phyloP scores from a whole-genome alignment of 495 filamentous ascomycete genomes.

The Parathielavia hyrcaniae region DNA sequence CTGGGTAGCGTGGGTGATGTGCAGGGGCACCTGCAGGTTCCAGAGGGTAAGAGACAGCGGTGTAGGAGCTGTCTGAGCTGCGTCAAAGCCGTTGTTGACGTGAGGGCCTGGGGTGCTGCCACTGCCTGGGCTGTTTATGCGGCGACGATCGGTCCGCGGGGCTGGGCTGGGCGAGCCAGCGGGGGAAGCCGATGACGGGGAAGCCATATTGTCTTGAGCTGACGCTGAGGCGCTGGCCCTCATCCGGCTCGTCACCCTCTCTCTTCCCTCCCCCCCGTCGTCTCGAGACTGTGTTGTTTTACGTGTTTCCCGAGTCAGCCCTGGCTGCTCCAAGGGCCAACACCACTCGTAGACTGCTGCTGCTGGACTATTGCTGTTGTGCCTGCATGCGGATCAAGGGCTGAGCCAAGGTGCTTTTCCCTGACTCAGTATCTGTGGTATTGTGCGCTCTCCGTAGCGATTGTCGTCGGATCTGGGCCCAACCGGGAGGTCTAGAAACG shows the following conservation, averaged over 20 bases:
- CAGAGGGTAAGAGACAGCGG: constrained; percentile 41
- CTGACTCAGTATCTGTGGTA: no score
- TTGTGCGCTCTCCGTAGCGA: neutral
- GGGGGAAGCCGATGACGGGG: constrained; percentile 5
- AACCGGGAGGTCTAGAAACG: neutral
- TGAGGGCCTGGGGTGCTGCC: neutral
- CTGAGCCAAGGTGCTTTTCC: no score
- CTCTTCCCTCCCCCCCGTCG: neutral
- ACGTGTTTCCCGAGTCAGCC: neutral
- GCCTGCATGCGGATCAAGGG: neutral
- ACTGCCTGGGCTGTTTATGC: neutral
- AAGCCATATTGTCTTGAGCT: neutral
- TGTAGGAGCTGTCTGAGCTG: neutral
- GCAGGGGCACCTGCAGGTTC: constrained; percentile 46
- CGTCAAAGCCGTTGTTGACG: neutral
- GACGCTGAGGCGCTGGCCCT: neutral
- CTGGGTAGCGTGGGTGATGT: constrained; percentile 43
- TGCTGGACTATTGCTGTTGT: neutral
- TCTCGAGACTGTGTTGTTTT: neutral
- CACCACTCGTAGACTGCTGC: no score
- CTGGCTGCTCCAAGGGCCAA: neutral
- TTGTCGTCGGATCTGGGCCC: neutral
- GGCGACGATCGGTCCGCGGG: constrained; percentile 1
- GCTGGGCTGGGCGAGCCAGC: neutral
- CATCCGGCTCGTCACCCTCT: neutral